These are phyloP conservation scores for Trichosporon sp. DNA, from an alignment of 1,284 basidiomycete genomes.

Conservation along the genomic window DNA sequence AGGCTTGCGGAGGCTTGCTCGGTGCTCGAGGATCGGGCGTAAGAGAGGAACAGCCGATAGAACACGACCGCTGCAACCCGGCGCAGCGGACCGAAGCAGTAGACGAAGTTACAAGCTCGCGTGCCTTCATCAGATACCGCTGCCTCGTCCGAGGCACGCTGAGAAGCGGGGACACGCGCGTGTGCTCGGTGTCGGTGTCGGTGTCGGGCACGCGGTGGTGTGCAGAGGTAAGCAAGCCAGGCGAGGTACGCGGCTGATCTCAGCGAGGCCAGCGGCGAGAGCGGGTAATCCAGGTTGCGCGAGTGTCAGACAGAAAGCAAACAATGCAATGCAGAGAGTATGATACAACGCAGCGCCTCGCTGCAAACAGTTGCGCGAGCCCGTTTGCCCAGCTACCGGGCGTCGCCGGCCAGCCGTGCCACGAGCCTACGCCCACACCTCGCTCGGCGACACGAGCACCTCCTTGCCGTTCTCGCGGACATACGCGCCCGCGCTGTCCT, in stretches of 20 bases:
- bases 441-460: slow-evolving; percentile 43
- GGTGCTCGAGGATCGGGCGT: background rate
- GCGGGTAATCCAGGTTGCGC: no score
- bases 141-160: no score
- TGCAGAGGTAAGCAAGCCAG: no score
- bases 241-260: no score
- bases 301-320: background rate
- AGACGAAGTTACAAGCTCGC: no score
- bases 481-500: slow-evolving; percentile 39
- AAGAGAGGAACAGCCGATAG: background rate
- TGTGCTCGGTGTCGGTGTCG: no score
- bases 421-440: slow-evolving; percentile 50
- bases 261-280: background rate
- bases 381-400: slow-evolving; percentile 14
- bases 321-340: background rate
- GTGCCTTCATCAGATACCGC: no score
- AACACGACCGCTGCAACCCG: background rate
- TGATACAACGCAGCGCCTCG: background rate
- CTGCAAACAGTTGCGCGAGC: background rate
- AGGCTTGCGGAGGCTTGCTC: no score
- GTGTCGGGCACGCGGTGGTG: no score
- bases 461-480: slow-evolving; percentile 45
- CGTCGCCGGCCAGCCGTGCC: no score
- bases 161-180: no score
- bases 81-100: background rate